A percentile compares a stretch with the other conserved stretches of the same genome.
These are phyloP conservation scores for Chrysochromulina parva DNA, from an alignment of 78 protist species.

Conservation along the genomic window DNA sequence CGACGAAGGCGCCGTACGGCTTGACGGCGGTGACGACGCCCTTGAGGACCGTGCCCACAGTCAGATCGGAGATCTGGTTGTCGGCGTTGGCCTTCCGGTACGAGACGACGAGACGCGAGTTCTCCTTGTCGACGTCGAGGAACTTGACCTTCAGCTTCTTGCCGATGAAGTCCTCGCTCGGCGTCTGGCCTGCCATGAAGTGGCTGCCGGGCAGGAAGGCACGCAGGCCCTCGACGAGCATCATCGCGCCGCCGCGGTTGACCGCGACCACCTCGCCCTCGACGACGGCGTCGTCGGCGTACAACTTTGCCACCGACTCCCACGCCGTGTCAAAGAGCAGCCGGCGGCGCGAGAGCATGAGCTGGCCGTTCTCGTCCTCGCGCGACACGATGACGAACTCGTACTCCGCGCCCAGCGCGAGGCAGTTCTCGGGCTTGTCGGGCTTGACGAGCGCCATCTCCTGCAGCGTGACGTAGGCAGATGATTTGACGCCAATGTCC, in stretches of 20 bases:
- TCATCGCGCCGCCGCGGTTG: constrained; percentile 24
- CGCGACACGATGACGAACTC: not conserved
- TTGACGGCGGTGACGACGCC: constrained; percentile 30
- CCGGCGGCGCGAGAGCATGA: not conserved
- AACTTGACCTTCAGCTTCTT: not conserved
- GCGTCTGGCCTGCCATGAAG: not conserved
- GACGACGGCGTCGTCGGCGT: not conserved
- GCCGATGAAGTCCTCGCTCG: not conserved
- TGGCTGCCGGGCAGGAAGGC: constrained; percentile 24
- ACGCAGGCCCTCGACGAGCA: constrained; percentile 6
- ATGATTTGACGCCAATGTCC: constrained; percentile 10
- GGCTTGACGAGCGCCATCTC: not conserved
- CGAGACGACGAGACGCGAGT: not conserved
- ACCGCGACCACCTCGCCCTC: not conserved
- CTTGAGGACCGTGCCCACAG: not conserved
- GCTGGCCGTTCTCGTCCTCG: constrained; percentile 36
- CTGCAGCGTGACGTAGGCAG: not conserved
- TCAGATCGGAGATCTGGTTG: not conserved
- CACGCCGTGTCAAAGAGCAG: not conserved
- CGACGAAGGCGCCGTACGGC: constrained; percentile 27
- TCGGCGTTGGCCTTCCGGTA: not conserved
- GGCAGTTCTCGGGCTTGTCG: not conserved
- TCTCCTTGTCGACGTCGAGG: constrained; percentile 20
- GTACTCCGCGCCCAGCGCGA: not conserved
- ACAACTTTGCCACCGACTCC: not conserved